phyloP scores from a whole-genome alignment of 2,329 filamentous ascomycete genomes.

The Lecanicillium sp. region DNA sequence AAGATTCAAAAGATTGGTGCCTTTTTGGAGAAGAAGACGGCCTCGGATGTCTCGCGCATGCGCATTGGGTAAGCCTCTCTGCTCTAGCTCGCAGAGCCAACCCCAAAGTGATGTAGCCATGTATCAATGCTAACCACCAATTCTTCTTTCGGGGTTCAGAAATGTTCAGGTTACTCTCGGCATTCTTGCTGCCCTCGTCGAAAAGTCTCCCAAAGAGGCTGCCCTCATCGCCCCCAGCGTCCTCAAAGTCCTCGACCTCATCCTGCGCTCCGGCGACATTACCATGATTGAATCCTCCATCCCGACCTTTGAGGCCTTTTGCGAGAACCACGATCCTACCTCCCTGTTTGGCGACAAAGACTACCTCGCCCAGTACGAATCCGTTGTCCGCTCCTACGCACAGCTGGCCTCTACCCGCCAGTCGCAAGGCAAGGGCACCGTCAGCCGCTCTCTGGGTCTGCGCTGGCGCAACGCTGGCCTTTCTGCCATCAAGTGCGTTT shows the following conservation, averaged over 20 bases:
- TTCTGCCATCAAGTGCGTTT: conserved; percentile 72
- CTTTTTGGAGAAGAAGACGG: conserved; percentile 91
- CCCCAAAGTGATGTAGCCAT: too few relatives aligned
- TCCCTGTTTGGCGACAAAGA: conserved; percentile 78
- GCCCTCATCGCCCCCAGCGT: conserved; percentile 81
- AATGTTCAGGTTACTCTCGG: conserved; percentile 93
- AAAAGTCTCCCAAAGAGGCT: conserved; percentile 85
- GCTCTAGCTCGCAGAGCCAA: too few relatives aligned
- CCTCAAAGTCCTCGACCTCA: conserved; percentile 72
- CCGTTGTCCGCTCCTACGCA: conserved; percentile 72
- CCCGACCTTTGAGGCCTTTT: conserved; percentile 80
- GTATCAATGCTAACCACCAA: conserved; percentile 4
- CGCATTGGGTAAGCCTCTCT: conserved; percentile 64
- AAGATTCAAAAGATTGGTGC: conserved; percentile 95
- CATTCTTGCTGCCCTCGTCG: conserved; percentile 83
- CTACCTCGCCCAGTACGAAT: conserved; percentile 75
- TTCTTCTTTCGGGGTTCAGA: conserved; percentile 32
- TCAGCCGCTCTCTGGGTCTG: conserved; percentile 66
- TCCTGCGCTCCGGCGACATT: conserved; percentile 80
- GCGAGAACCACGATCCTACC: conserved; percentile 78
- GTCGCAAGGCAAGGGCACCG: conserved; percentile 39
- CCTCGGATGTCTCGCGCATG: conserved; percentile 80
- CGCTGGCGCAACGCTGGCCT: conserved; percentile 69
- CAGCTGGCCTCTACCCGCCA: conserved; percentile 62
- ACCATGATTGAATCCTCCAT: conserved; percentile 89